These are phyloP conservation scores for Tolypocladium nubicola DNA, from an alignment of 2,329 filamentous ascomycete genomes.

Conservation along the genomic window DNA sequence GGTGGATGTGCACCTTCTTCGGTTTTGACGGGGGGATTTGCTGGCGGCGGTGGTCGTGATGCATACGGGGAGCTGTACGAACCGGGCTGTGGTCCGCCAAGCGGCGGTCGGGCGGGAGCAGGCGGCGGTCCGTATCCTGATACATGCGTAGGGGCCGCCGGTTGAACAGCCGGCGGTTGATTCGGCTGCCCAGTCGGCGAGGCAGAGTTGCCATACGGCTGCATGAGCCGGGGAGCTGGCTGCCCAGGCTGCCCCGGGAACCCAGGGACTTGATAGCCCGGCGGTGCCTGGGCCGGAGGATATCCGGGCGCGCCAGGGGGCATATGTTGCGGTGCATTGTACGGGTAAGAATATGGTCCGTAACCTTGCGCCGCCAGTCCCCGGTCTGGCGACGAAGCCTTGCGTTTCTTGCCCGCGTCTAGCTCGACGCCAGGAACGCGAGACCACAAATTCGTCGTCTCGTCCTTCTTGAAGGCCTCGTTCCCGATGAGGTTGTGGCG, in stretches of 20 bases:
- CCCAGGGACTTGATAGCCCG: slow-evolving; percentile 22
- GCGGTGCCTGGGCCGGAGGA: slow-evolving; percentile 19
- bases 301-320: slow-evolving; percentile 20
- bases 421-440: slow-evolving; percentile 47
- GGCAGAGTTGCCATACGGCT: slow-evolving; percentile 16
- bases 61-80: slow-evolving; percentile 27
- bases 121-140: slow-evolving; percentile 24
- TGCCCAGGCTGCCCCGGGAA: slow-evolving; percentile 20
- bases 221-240: slow-evolving; percentile 15
- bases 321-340: slow-evolving; percentile 23
- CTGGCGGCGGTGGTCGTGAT: slow-evolving; percentile 19
- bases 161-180: slow-evolving; percentile 14
- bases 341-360: slow-evolving; percentile 24
- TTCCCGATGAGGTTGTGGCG: slow-evolving; percentile 53
- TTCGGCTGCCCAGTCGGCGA: slow-evolving; percentile 14
- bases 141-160: slow-evolving; percentile 22
- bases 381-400: slow-evolving; percentile 42
- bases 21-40: slow-evolving; percentile 15
- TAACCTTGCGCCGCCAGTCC: slow-evolving; percentile 25
- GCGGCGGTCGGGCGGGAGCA: slow-evolving; percentile 21
- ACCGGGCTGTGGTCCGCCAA: slow-evolving; percentile 19
- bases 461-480: slow-evolving; percentile 48
- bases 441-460: slow-evolving; percentile 44
- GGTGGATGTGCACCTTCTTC: slow-evolving; percentile 13
- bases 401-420: slow-evolving; percentile 51